Evolutionary conservation across 2,329 filamentous ascomycete species (phyloP).

Genomic region (Cladosporium velox): DNA sequence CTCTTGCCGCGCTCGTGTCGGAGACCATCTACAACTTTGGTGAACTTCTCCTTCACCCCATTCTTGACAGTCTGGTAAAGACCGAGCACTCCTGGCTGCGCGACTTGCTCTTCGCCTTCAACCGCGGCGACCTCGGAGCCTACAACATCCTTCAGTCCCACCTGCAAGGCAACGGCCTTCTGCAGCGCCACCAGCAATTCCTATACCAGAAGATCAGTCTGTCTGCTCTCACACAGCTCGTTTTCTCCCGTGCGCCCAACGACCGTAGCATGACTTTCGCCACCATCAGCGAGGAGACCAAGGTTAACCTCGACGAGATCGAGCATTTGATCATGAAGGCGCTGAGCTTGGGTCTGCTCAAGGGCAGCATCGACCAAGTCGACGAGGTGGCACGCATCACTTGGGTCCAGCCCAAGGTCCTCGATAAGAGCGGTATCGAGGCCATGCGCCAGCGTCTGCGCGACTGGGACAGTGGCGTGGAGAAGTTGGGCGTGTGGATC

Average conservation of each 20-base stretch:
- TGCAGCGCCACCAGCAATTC: slow-evolving; percentile 77
- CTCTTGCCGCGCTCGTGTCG: slow-evolving; percentile 87
- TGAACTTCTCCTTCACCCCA: slow-evolving; percentile 95
- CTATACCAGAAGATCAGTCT: slow-evolving; percentile 97
- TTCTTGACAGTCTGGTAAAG: slow-evolving; percentile 79
- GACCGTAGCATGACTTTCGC: slow-evolving; percentile 91
- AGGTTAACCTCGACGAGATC: slow-evolving; percentile 87
- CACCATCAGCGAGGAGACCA: slow-evolving; percentile 87
- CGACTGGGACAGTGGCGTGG: slow-evolving; percentile 96
- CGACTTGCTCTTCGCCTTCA: slow-evolving; percentile 96
- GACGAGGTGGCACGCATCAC: slow-evolving; percentile 91
- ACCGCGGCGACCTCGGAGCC: slow-evolving; percentile 85
- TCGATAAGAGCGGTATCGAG: slow-evolving; percentile 93
- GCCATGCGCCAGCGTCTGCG: slow-evolving; percentile 84
- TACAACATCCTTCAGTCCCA: slow-evolving; percentile 74
- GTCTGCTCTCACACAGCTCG: slow-evolving; percentile 90
- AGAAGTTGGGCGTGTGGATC: slow-evolving; percentile 95
- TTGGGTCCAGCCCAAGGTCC: slow-evolving; percentile 98
- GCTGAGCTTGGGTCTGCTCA: slow-evolving; percentile 84
- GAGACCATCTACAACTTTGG: slow-evolving; percentile 99
- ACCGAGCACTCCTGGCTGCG: slow-evolving; percentile 83
- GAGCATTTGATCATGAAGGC: slow-evolving; percentile 99
- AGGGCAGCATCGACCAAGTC: slow-evolving; percentile 94
- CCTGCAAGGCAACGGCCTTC: slow-evolving; percentile 75
- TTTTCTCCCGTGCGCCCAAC: slow-evolving; percentile 93